Conservation (phyloP, 106 monocot species). For the Posidonia australis region DNA sequence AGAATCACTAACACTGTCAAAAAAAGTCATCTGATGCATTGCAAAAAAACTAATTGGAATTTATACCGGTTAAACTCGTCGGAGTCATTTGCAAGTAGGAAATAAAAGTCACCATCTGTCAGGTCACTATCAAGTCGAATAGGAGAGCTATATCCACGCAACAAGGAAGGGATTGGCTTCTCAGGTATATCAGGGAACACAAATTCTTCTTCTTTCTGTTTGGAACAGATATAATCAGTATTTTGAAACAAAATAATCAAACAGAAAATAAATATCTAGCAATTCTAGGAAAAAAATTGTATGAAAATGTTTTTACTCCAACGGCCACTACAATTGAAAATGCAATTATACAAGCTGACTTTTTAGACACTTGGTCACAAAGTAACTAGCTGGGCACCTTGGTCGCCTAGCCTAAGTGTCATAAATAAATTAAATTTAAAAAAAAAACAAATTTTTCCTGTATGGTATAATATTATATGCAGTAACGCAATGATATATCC, state of each 20-base stretch:
- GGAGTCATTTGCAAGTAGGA: slow-evolving; percentile 90
- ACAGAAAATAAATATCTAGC: neutral
- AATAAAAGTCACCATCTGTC: slow-evolving; percentile 69
- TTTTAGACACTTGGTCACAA: too few species aligned
- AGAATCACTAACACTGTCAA: neutral
- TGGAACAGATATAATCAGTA: neutral
- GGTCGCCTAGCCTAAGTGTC: too few species aligned
- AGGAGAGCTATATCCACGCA: slow-evolving; percentile 89
- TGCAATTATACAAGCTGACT: too few species aligned
- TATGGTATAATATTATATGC: too few species aligned
- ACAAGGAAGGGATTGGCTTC: slow-evolving; percentile 71
- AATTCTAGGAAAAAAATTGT: neutral
- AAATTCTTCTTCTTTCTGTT: slow-evolving; percentile 94
- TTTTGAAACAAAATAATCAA: neutral
- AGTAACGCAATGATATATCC: too few species aligned
- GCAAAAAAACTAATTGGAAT: neutral
- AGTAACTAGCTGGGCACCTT: too few species aligned
- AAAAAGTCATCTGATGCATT: neutral
- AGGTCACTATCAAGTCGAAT: slow-evolving; percentile 95
- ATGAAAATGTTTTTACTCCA: neutral
- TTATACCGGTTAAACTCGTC: slow-evolving; percentile 91
- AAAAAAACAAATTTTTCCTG: too few species aligned
- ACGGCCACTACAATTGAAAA: too few species aligned
- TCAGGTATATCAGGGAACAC: slow-evolving; percentile 65
- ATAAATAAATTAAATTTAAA: too few species aligned